Base-by-base conservation (phyloP, 177 flowering plant species). In the Vitis hybrid region DNA sequence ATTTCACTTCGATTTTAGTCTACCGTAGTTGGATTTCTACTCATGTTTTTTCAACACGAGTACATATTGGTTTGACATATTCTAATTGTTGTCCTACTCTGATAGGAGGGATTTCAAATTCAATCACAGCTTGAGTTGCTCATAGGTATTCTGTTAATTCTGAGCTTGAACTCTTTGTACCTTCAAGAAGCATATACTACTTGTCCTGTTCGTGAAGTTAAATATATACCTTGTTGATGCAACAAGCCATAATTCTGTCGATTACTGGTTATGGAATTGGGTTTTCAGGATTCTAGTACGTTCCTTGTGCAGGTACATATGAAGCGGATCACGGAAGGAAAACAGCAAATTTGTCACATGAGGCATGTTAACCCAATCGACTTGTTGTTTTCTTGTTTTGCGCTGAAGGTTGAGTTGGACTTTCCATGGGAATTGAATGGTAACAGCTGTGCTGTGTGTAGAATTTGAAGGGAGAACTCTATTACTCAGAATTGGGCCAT, bases 121-220 rank as follows among this genome's bases (percentile, higher is more conserved):
- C 79, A 73, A 66, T 82, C 86, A 57, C 81, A 79, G 49, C 80
- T 85, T 33, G 87, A 82, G 68, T 56, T 69, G n/a, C 86, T 82
- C 4, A 79, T 57, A 82, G 91, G 85, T 87, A 77, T 18, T n/a
- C 0, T 15, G 17, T 65, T 2, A 1, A 52, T 47, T 10, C 56
- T 17, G 10, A 22, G 17, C 12, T 51, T n/a, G 44, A 38, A 18
- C 15, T 49, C 12, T 2, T 17, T 61, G n/a, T 15, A 14, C 6
- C 57, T 4, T 54, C 15, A 15, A 38, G 44, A 38, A 38, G 44
- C 44, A 4, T 5, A 38, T 4, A 38, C 44, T 38, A 38, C 44
- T 38, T 38, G 44, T 7, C 44, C 8, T 0, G 44, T 38, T 38
- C 7, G 9, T 38, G 6, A 38, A 5, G 44, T 38, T 38, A 38